These are phyloP conservation scores for Pseudocercospora vitis DNA, from an alignment of 2,329 filamentous ascomycete genomes.

Conservation along the genomic window DNA sequence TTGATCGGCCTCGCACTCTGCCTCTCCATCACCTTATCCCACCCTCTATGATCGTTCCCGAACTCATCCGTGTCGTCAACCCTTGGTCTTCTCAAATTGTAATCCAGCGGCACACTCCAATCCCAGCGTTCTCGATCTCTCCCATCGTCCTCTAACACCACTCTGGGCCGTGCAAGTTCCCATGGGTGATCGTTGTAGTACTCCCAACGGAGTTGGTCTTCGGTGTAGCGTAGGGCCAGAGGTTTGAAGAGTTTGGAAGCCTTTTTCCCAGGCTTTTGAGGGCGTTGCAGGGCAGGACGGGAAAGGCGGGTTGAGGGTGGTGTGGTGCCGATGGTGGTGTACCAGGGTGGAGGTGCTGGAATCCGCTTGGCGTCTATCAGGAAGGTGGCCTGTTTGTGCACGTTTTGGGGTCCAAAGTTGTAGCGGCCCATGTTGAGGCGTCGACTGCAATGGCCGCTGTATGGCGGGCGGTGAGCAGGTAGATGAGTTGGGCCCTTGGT, in stretches of 20 bases:
- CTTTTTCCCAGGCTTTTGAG: constrained; percentile 60
- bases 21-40: constrained; percentile 50
- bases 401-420: constrained; percentile 53
- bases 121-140: constrained; percentile 73
- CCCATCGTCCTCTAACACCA: constrained; percentile 82
- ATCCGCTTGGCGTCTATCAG: constrained; percentile 49
- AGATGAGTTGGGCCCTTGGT: too few relatives aligned
- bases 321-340: constrained; percentile 55
- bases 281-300: constrained; percentile 53
- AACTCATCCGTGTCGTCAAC: constrained; percentile 18
- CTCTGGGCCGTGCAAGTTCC: constrained; percentile 86
- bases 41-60: constrained; percentile 49
- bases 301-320: constrained; percentile 62
- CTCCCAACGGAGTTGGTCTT: constrained; percentile 74
- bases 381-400: constrained; percentile 54
- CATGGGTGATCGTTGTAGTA: constrained; percentile 96
- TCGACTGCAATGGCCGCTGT: neutral
- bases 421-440: constrained; percentile 51
- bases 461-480: too few relatives aligned
- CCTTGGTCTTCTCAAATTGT: constrained; percentile 25
- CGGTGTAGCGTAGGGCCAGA: constrained; percentile 72
- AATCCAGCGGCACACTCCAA: constrained; percentile 62
- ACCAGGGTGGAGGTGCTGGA: constrained; percentile 54
- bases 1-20: constrained; percentile 75
- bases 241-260: constrained; percentile 79